Conservation (phyloP, 345 rosid genomes). For the Murraya paniculata region DNA sequence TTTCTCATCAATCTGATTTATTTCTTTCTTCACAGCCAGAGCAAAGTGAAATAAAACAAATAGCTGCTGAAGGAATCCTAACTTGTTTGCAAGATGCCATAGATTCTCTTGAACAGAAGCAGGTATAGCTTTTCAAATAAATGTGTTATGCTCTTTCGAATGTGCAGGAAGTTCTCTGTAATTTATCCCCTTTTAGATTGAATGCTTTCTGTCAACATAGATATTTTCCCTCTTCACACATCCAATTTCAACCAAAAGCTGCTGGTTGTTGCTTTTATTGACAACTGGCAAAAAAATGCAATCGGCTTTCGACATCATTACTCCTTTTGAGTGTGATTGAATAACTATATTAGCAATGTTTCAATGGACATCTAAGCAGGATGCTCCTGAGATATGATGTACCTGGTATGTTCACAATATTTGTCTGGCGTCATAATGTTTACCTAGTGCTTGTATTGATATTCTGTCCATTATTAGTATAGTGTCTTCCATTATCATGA, state of each 20-base stretch:
- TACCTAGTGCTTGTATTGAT: background rate
- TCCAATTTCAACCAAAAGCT: background rate
- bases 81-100: constrained; percentile 90
- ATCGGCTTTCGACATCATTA: background rate
- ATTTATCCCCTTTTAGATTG: background rate
- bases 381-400: background rate
- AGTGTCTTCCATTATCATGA: background rate
- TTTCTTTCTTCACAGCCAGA: constrained; percentile 63
- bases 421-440: background rate
- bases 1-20: constrained; percentile 6
- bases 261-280: background rate
- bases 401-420: background rate
- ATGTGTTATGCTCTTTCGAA: background rate
- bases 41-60: constrained; percentile 61
- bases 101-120: constrained; percentile 72
- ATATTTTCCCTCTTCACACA: background rate
- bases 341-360: background rate
- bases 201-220: background rate
- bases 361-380: background rate
- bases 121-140: constrained; percentile 40
- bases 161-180: background rate
- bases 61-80: constrained; percentile 85
- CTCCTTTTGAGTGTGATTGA: background rate
- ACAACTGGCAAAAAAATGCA: background rate
- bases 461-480: background rate